Base-by-base conservation (phyloP, 192 early-diverging fungal species). In the Borealophlyctis nickersoniae region DNA sequence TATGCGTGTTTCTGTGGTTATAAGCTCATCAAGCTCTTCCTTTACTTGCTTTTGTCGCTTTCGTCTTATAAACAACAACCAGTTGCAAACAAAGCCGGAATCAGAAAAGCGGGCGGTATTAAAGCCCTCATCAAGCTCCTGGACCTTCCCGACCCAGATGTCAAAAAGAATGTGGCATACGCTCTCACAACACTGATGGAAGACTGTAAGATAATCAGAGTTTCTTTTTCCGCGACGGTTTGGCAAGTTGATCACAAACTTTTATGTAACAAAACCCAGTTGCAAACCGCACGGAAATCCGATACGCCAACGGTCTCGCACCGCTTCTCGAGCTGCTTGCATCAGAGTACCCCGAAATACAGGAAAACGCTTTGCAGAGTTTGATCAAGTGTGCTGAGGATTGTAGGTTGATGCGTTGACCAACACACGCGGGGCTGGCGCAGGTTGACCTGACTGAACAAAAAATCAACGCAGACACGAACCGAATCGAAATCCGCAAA, bases 51-150 rank as follows among this genome's bases (percentile, higher is more conserved):
- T 28, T n/a, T 48, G 11, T n/a, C 45, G 53, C 24, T 7, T 53
- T 23, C n/a, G 16, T 16, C 53, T 14, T 27, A 55, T 55, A 27
- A 16, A 1, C 28, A 36, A 36, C 16, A 3, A 22, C n/a, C 65
- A 76, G 81, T 81, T 65, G 70, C 76, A 58, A 77, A 77, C 55
- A 84, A 84, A 60, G 39, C 77, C 23, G 79, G 77, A 2, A 84
- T 84, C 52, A 50, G 79, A 24, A 79, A 75, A 49, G 65, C 56
- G 32, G 82, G 82, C 22, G 82, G 79, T 3, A 71, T 84, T 39
- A 78, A 73, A 49, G 71, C 77, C 2, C 65, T 84, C 3, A 79
- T 84, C n/a, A 70, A 69, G 32, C 66, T 81, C 11, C 72, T 84
- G 4, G 79, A 79, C 4, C 69, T 69, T 0, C n/a, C 68, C 0